Evolutionary conservation across 768 basidiomycete species (phyloP).

Genomic region (Leccinum uliginosum): DNA sequence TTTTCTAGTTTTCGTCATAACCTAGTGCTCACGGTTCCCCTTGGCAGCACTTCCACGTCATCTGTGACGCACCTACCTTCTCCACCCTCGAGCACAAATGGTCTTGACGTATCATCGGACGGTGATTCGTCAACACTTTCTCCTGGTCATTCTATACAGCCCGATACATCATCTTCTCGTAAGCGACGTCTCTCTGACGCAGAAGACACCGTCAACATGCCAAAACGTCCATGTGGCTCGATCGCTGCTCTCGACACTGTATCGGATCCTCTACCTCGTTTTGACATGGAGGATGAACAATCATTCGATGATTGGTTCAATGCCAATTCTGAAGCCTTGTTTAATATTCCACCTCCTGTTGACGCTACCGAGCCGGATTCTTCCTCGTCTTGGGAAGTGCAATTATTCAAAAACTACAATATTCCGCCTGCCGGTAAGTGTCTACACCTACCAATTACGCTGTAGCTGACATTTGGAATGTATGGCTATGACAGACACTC

Average conservation of each 20-base stretch:
- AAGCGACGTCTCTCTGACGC: slow-evolving; percentile 38
- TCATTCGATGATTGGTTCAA: slow-evolving; percentile 37
- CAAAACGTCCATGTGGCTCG: slow-evolving; percentile 27
- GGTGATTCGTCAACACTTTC: background rate
- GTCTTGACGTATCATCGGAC: background rate
- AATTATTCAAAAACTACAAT: slow-evolving; percentile 30
- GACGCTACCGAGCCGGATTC: slow-evolving; percentile 24
- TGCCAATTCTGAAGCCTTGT: slow-evolving; percentile 20
- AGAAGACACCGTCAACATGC: slow-evolving; percentile 11
- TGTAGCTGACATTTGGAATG: background rate
- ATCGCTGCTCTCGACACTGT: slow-evolving; percentile 18
- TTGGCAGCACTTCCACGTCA: background rate
- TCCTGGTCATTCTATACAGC: background rate
- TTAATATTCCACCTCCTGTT: slow-evolving; percentile 27
- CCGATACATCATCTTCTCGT: slow-evolving; percentile 4
- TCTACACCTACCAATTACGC: background rate
- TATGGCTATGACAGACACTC: background rate
- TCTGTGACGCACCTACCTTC: slow-evolving; percentile 9
- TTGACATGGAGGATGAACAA: slow-evolving; percentile 13
- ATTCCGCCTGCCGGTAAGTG: slow-evolving; percentile 13
- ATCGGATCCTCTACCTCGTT: slow-evolving; percentile 29
- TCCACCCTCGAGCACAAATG: slow-evolving; percentile 10
- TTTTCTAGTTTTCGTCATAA: background rate
- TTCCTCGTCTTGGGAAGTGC: slow-evolving; percentile 28
- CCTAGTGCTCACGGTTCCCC: accelerated